Evolutionary conservation across 495 filamentous ascomycete genomes (phyloP).

Genomic region (Pyrenula massariospora): DNA sequence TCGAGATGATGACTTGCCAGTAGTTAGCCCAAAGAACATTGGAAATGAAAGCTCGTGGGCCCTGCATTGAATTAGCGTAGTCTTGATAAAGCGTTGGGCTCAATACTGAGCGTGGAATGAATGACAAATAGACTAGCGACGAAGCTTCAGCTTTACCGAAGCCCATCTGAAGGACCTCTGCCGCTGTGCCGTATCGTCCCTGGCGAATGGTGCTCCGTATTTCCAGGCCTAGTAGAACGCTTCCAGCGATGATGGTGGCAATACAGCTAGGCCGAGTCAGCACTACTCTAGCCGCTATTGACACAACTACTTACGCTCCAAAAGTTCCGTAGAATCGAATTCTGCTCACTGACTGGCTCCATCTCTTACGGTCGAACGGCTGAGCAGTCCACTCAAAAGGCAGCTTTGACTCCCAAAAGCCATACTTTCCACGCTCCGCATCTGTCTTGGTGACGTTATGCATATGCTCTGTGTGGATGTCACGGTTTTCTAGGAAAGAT

Average conservation of each 20-base stretch:
- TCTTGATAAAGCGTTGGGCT: background rate
- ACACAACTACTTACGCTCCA: background rate
- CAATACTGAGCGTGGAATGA: background rate
- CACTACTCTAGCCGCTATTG: too few species aligned
- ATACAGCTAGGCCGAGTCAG: too few species aligned
- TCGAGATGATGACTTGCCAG: slow-evolving; percentile 20
- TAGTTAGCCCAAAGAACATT: slow-evolving; percentile 14
- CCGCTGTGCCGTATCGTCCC: too few species aligned
- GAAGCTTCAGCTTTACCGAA: background rate
- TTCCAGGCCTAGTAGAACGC: background rate
- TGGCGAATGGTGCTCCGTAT: too few species aligned
- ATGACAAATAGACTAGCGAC: background rate
- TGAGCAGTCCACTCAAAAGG: background rate
- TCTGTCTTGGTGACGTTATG: slow-evolving; percentile 10
- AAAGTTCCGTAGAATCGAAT: background rate
- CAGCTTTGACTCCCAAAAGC: too few species aligned
- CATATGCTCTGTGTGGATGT: slow-evolving; percentile 5
- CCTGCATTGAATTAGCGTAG: background rate
- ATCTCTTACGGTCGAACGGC: background rate
- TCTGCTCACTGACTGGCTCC: background rate
- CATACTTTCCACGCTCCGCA: too few species aligned
- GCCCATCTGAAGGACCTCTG: background rate
- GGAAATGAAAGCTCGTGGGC: background rate
- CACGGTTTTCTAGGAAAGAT: slow-evolving; percentile 9
- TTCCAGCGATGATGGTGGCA: too few species aligned